These are phyloP conservation scores for Fusarium torreyae DNA, from an alignment of 2,329 filamentous ascomycete species.

Conservation along the genomic window DNA sequence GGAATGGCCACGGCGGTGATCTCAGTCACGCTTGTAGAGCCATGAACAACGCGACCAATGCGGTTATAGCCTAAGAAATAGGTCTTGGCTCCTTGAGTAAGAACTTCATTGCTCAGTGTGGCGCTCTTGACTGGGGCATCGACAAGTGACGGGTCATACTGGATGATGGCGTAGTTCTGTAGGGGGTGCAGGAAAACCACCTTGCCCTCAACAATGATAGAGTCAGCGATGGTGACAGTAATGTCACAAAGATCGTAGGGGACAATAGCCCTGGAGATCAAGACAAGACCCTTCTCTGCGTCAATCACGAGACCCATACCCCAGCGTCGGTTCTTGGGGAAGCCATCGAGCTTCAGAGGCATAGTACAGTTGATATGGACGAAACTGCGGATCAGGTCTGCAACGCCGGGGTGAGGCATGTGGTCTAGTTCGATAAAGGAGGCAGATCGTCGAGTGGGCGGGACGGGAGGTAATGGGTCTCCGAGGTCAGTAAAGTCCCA, in stretches of 20 bases:
- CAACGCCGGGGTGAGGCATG: conserved; percentile 89
- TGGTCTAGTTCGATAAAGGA: conserved; percentile 94
- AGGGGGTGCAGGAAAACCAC: conserved; percentile 96
- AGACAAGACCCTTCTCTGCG: conserved; percentile 93
- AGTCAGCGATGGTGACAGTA: conserved; percentile 95
- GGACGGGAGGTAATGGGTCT: conserved; percentile 81
- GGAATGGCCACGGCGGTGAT: conserved; percentile 98
- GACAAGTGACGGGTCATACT: conserved; percentile 95
- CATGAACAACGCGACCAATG: conserved; percentile 92
- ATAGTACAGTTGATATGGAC: conserved; percentile 93
- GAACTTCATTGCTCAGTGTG: conserved; percentile 82
- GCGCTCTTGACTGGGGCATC: conserved; percentile 93
- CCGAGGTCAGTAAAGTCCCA: conserved; percentile 95
- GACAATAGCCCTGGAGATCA: conserved; percentile 94
- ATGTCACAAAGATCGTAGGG: conserved; percentile 98
- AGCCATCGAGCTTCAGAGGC: conserved; percentile 98
- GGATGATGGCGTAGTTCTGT: conserved; percentile 95
- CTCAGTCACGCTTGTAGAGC: conserved; percentile 95
- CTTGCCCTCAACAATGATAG: conserved; percentile 93
- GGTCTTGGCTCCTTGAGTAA: conserved; percentile 93
- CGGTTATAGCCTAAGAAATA: conserved; percentile 99
- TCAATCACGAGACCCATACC: conserved; percentile 98
- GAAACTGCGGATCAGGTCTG: conserved; percentile 93
- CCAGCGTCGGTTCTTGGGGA: conserved; percentile 93
- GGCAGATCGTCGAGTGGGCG: conserved; percentile 81